phyloP scores from a whole-genome alignment of 169 alveolate genomes.

The Besnoitia besnoiti region DNA sequence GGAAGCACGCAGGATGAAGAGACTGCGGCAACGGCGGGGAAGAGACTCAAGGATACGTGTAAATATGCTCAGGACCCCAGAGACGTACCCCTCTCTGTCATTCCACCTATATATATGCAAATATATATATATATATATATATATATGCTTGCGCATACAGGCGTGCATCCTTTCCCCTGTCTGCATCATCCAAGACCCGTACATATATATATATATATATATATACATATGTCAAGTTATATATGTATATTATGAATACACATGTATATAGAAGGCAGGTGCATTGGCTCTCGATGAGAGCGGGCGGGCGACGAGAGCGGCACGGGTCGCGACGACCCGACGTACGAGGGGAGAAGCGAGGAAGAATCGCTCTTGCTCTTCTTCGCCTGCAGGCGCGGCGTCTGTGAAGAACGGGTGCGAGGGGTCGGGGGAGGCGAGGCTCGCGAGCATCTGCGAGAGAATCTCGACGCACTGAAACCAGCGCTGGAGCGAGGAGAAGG shows the following conservation, averaged over 20 bases:
- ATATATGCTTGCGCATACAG: not conserved
- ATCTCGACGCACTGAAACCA: conserved; percentile 36
- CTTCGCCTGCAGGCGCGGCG: not conserved
- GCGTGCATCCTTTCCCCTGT: not conserved
- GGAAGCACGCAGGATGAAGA: not conserved
- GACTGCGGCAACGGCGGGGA: too few species aligned
- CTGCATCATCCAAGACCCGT: not conserved
- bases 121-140: not conserved
- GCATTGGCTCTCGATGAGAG: not conserved
- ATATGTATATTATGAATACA: too few species aligned
- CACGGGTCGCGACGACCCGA: too few species aligned
- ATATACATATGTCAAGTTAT: not conserved
- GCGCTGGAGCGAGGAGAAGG: conserved; percentile 25
- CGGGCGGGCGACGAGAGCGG: too few species aligned
- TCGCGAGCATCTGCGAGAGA: not conserved
- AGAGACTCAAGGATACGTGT: too few species aligned
- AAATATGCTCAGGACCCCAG: too few species aligned
- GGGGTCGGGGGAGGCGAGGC: not conserved
- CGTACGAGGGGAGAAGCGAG: not conserved
- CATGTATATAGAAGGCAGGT: too few species aligned
- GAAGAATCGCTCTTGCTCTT: not conserved
- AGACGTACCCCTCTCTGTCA: too few species aligned
- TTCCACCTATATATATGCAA: not conserved
- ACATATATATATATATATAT: not conserved
- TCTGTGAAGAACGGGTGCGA: not conserved